Base-by-base conservation (phyloP, 306 rosid species). In the Cucurbita moschata region DNA sequence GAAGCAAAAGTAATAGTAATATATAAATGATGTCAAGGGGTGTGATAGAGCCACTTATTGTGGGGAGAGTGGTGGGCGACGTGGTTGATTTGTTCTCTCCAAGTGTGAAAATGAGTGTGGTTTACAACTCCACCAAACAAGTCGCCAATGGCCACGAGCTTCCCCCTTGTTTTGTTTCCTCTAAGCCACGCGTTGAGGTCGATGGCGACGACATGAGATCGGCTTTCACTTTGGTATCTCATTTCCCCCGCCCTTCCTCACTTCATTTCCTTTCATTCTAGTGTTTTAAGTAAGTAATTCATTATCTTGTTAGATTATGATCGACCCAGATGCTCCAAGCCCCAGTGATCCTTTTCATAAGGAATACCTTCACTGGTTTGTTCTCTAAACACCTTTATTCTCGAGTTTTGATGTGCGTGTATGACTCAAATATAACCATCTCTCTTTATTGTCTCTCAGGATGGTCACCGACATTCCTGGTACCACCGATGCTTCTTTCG, bases 241-340 rank as follows among this genome's bases (percentile, higher is more conserved):
- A 30, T 30, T 30, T 30, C 35, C 35, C 7, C 43, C 43, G 8
- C 8, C 8, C 8, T 40, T 40, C 6, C 4, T 40, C 8, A 0
- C 6, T 40, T 40, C 43, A 40, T 40, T 40, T 40, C 6, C 8
- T 69, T 1, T 19, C 26, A 37, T 40, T 3, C 26, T 21, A 4
- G 8, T 13, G 4, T 55, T 7, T 30, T 30, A 3, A 30, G 35
- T 30, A 30, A 30, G 35, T 30, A 40, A 40, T 40, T 40, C 8
- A 0, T 40, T 40, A 40, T 40, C 5, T 38, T 80, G 80, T 43
- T 43, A 94, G 98, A 77, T 90, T 76, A 90, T 93, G 98, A 86
- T 96, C 4, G 97, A 93, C 69, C 98, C 98, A 26, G 98, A 93
- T 85, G 96, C 91, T 78, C 97, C 98, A 77, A 86, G 94, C 81